Percentiles rank a stretch among this genome's conserved stretches.
phyloP scores from a whole-genome alignment of 768 basidiomycete genomes.

The Serpula lacrymans region DNA sequence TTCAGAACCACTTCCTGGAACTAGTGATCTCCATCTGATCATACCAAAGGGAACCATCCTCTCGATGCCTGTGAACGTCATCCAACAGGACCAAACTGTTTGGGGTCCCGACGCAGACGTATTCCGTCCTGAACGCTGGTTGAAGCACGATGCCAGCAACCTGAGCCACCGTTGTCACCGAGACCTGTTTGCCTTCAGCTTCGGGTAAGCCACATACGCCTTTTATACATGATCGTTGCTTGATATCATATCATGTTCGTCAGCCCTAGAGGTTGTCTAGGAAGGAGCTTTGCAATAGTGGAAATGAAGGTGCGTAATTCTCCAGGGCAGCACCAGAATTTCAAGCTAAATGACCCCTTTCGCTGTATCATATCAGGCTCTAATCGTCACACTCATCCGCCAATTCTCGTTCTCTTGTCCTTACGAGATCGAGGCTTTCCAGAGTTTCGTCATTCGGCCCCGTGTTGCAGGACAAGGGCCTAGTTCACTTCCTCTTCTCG shows the following conservation, averaged over 20 bases:
- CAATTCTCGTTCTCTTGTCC: slow-evolving; percentile 53
- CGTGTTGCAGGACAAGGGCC: slow-evolving; percentile 48
- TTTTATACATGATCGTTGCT: background rate
- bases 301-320: slow-evolving; percentile 57
- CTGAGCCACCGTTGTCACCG: slow-evolving; percentile 35
- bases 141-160: slow-evolving; percentile 38
- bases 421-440: slow-evolving; percentile 56
- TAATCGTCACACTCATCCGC: slow-evolving; percentile 48
- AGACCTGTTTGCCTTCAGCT: slow-evolving; percentile 55
- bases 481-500: slow-evolving; percentile 55
- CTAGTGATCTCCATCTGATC: slow-evolving; percentile 38
- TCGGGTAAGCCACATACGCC: slow-evolving; percentile 39
- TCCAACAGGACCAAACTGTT: slow-evolving; percentile 46
- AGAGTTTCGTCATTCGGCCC: slow-evolving; percentile 64
- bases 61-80: slow-evolving; percentile 53
- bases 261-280: slow-evolving; percentile 60
- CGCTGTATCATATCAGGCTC: slow-evolving; percentile 20
- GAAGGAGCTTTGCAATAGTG: slow-evolving; percentile 52
- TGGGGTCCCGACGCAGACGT: slow-evolving; percentile 61
- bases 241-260: slow-evolving; percentile 9
- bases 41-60: slow-evolving; percentile 57
- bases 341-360: slow-evolving; percentile 18
- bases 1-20: slow-evolving; percentile 46
- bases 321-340: no score
- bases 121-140: slow-evolving; percentile 65